Evolutionary conservation across 257 asterid species (phyloP), one percentile per base, ranked within the genome.

Genomic region (Gardenia jasminoides): DNA sequence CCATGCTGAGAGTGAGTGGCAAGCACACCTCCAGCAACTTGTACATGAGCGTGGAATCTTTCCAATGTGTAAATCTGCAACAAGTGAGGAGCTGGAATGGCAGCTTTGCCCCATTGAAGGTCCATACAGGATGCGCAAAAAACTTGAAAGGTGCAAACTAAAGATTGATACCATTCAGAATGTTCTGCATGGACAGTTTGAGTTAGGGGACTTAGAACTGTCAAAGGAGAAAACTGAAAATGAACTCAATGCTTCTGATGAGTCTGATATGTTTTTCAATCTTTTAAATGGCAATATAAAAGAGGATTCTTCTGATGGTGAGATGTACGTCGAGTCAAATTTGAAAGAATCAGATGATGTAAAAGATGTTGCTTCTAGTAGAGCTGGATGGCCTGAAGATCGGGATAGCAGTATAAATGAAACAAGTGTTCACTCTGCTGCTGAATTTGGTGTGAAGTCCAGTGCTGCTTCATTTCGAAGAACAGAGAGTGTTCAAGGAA

Each of bases 1-100:
- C 81, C 98, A 96, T 77, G 99, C 99, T 76, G 99, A 96, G 84
- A 92, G 98, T 75, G 98, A 93, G 88, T 96, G 99, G 99, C 98
- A 92, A 78, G 82, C 91, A 78, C 97, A 93, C 87, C 93, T 96
- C 80, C 98, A 92, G 76, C 97, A 93, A 81, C 98, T 96, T 87
- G 92, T 91, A 80, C 99, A 96, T 52, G 99, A 96, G 84, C 91
- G 99, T 31, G 99, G 99, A 80, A 91, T 93, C 83, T 94, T 91
- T 67, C 97, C 97, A 20, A 80, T 91, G 72, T 76, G 84, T 52
- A 92, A 88, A 87, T 88, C 94, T 72, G 87, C 87, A 36, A 72
- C 81, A 33, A 78, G 78, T 78, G 95, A 85, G 61, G 94, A 93
- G 87, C 94, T 84, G 33, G 98, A 90, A 82, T 93, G 97, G 97